Base-by-base conservation (phyloP, 2,329 filamentous ascomycete species). In the Ophiostoma himal-ulmi region DNA sequence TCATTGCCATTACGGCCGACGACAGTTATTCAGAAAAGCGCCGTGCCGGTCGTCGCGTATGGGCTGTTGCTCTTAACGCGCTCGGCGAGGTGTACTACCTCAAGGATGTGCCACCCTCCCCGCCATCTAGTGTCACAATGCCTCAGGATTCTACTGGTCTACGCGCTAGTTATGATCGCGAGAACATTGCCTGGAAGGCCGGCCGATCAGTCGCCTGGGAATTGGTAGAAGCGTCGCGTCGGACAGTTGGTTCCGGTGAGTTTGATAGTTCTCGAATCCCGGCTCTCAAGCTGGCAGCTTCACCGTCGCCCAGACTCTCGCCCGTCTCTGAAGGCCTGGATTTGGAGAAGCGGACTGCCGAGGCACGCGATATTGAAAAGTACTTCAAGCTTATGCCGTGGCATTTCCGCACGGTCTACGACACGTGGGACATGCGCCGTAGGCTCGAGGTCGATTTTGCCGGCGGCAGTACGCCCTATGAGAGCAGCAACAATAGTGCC, bases 31-130 rank as follows among this genome's bases (percentile, higher is more conserved):
- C 85, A 67, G 79, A 84, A 36, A 89, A 88, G 75, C 89, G 94
- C 39, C 89, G 89, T 77, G 82, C 85, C 4, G 83, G 89, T 68
- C 86, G 87, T 14, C 89, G 94, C 37, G 86, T 95, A 14, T 98
- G 93, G 93, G 93, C 92, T n/a, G 90, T 94, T 60, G 92, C 88
- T n/a, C 80, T 99, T 69, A 99, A 99, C 77, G 94, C 95, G 0
- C 83, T 99, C 10, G 95, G 95, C 1, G 95, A 99, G 78, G 83
- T 97, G 0, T 98, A 90, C 78, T 97, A 94, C 75, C 82, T 98
- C 1, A 90, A 86, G 1, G 88, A 92, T 67, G 83, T 89, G 7
- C 93, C 92, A 0, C 30, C 44, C 2, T 34, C 60, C 22, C 83
- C 84, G 48, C 81, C 85, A 8, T 75, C 82, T 5, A 52, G 65